These are phyloP conservation scores for Tetrapisispora pingtungensis DNA, from an alignment of 805 yeast species.

Conservation along the genomic window DNA sequence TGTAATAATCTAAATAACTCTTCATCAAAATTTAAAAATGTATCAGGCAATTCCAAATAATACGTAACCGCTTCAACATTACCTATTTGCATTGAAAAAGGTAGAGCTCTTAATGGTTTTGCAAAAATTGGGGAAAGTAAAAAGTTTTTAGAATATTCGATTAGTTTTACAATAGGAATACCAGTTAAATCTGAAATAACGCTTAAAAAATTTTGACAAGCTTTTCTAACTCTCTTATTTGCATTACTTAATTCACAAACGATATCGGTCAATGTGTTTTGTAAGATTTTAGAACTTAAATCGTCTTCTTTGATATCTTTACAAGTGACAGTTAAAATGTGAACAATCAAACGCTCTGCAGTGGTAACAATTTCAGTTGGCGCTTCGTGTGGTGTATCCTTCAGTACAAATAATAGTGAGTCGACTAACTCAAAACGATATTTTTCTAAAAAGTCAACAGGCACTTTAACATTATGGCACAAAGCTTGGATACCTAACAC, in stretches of 20 bases:
- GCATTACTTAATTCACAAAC: slow-evolving; percentile 91
- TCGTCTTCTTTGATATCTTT: slow-evolving; percentile 49
- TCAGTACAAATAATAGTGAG: slow-evolving; percentile 77
- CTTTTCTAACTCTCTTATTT: slow-evolving; percentile 67
- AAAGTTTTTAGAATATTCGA: slow-evolving; percentile 74
- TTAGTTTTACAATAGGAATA: slow-evolving; percentile 61
- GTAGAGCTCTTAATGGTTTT: slow-evolving; percentile 90
- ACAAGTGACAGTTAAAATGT: slow-evolving; percentile 59
- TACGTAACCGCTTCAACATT: slow-evolving; percentile 95
- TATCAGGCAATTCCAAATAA: slow-evolving; percentile 69
- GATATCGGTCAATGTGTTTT: slow-evolving; percentile 74
- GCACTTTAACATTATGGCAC: slow-evolving; percentile 56
- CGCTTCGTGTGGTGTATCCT: slow-evolving; percentile 83
- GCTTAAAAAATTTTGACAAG: slow-evolving; percentile 62
- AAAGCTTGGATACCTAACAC: slow-evolving; percentile 70
- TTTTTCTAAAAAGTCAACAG: slow-evolving; percentile 61
- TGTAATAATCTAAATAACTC: slow-evolving; percentile 75
- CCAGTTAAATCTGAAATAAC: slow-evolving; percentile 61
- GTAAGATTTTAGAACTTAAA: slow-evolving; percentile 56
- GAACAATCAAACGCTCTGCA: slow-evolving; percentile 59
- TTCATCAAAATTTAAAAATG: slow-evolving; percentile 79
- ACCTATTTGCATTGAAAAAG: slow-evolving; percentile 98
- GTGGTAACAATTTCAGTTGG: slow-evolving; percentile 67
- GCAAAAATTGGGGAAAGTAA: slow-evolving; percentile 90
- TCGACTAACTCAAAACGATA: slow-evolving; percentile 79